Conservation (phyloP, 2,329 filamentous ascomycete genomes). For the Pseudogymnoascus sp. region DNA sequence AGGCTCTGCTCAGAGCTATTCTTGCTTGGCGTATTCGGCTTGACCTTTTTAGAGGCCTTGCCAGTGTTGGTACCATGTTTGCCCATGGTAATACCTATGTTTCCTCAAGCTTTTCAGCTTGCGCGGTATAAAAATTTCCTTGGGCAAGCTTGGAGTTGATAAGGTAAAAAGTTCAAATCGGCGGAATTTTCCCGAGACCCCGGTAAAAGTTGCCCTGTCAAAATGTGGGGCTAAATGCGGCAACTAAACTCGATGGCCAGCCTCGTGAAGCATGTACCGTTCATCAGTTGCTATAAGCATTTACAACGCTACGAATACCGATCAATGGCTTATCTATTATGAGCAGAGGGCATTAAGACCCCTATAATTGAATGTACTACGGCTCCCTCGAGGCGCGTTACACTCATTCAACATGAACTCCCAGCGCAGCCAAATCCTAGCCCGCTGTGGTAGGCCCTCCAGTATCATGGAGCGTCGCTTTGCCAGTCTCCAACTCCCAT, state of each 20-base stretch:
- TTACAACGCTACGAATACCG: neutral
- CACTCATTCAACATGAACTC: neutral
- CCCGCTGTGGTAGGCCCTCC: neutral
- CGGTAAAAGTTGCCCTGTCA: slow-evolving; percentile 9
- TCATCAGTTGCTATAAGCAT: neutral
- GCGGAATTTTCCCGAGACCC: slow-evolving; percentile 14
- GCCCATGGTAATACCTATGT: slow-evolving; percentile 10
- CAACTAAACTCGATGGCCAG: slow-evolving; percentile 4
- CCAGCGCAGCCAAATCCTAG: neutral
- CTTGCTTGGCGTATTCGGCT: slow-evolving; percentile 15
- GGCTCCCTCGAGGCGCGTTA: neutral
- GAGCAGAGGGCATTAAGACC: neutral
- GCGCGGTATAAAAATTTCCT: slow-evolving; percentile 4
- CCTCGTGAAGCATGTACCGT: neutral
- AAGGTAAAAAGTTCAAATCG: slow-evolving; percentile 10
- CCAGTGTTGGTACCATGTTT: slow-evolving; percentile 28
- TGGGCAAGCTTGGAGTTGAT: slow-evolving; percentile 9
- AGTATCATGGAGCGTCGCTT: neutral
- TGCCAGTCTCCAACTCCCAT: neutral
- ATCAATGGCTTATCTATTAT: slow-evolving; percentile 1
- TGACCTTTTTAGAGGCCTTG: slow-evolving; percentile 20
- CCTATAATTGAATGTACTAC: neutral
- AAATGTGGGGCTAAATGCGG: slow-evolving; percentile 1
- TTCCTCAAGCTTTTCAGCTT: slow-evolving; percentile 5
- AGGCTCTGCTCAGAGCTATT: slow-evolving; percentile 23